Percentiles rank a stretch among this genome's conserved stretches.
Evolutionary conservation across 176 grass and related monocot species (phyloP).

Genomic region (Aegilops umbellulata): DNA sequence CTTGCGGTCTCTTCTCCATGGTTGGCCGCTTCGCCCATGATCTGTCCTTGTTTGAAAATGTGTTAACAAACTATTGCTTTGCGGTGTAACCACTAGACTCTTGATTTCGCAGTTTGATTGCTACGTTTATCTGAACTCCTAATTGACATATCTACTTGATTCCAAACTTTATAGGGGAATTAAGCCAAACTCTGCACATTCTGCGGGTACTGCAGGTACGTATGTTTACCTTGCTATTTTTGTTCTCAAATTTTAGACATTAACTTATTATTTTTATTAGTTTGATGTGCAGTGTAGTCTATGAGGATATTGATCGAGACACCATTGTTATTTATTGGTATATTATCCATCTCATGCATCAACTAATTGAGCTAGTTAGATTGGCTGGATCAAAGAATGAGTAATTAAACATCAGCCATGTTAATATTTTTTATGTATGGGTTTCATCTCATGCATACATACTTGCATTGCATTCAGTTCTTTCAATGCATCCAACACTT

Average conservation of each 20-base stretch:
- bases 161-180: conserved; percentile 32
- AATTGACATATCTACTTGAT: conserved; percentile 24
- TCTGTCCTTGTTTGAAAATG: background rate
- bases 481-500: no score
- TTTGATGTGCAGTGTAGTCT: background rate
- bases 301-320: background rate
- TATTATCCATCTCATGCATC: background rate
- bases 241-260: background rate
- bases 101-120: background rate
- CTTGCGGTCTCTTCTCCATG: no score
- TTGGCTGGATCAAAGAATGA: background rate
- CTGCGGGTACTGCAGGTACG: conserved; percentile 26
- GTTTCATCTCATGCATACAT: no score
- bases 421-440: background rate
- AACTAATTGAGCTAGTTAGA: background rate
- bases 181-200: conserved; percentile 30
- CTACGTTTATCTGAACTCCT: conserved; percentile 3
- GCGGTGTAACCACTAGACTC: background rate
- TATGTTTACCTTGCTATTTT: conserved; percentile 4
- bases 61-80: background rate
- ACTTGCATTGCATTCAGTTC: no score
- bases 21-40: no score
- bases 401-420: no score
- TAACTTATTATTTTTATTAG: background rate
- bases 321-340: background rate